Base-by-base conservation (phyloP, 2,329 filamentous ascomycete genomes). In the Stromatinia cepivora region DNA sequence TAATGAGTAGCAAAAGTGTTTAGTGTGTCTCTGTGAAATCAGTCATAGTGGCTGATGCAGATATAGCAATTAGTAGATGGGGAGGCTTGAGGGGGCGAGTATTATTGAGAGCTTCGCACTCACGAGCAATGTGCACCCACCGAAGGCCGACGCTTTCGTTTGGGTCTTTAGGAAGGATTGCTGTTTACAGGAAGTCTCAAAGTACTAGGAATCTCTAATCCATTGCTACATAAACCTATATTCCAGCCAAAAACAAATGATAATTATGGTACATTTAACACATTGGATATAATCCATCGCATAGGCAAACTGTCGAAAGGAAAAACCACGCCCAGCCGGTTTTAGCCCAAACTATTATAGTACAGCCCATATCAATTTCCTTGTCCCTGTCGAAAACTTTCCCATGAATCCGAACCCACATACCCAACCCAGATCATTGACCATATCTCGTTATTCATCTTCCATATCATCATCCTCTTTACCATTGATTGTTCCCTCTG, bases 391-490 rank as follows among this genome's bases (percentile, higher is more conserved):
- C 53, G 28, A 22, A 50, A 20, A 22, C 4, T 25, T 39, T 52
- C 0, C 34, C 31, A 4, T 20, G 9, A 28, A 28, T 28, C 4
- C 34, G 34, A 67, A 22, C 6, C 8, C 31, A 28, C 13, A 48
- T 22, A 39, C 39, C 28, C 28, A 46, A 10, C 3, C n/a, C 31
- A 67, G 10, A 8, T 22, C 22, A 22, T 50, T 15, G 39, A 22
- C 52, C 56, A 34, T n/a, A 36, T 50, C n/a, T 28, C 46, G 10
- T 39, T 28, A 67, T 22, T 48, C 53, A 34, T 62, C 56, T 45
- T 67, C 54, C 25, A 50, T 15, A 17, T 54, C 66, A 13, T 67
- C 39, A 39, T 67, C 46, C 25, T 34, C 57, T n/a, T 68, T 62
- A 53, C 2, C 36, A 36, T 13, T 28, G 3, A 52, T 10, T 9